These are phyloP conservation scores for Aspergillus amoenus DNA, from an alignment of 2,329 filamentous ascomycete genomes.

Conservation along the genomic window DNA sequence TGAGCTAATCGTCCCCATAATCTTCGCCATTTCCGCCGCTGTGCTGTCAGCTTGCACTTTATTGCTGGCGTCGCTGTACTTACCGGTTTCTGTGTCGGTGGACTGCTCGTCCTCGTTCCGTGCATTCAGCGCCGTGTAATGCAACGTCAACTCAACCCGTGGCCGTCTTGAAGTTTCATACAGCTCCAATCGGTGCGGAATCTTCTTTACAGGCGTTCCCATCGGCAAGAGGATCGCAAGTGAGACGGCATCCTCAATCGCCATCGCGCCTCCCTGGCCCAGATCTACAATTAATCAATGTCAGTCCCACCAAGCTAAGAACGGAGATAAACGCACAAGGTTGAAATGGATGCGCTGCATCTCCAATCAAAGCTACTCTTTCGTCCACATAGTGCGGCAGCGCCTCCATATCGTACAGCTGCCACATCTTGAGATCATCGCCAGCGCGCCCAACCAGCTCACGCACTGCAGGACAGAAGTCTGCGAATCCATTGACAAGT, in stretches of 20 bases:
- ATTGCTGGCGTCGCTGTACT: neutral
- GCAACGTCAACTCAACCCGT: constrained; percentile 22
- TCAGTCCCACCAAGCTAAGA: neutral
- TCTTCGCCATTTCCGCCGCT: constrained; percentile 24
- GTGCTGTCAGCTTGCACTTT: neutral
- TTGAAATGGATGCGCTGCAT: constrained; percentile 67
- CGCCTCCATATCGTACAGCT: constrained; percentile 60
- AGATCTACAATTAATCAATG: constrained; percentile 18
- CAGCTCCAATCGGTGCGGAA: constrained; percentile 18
- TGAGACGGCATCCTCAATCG: constrained; percentile 32
- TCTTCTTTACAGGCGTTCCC: constrained; percentile 16
- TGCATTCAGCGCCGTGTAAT: constrained; percentile 25
- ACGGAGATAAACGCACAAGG: constrained; percentile 36
- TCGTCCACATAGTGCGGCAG: constrained; percentile 56
- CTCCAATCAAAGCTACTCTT: constrained; percentile 59
- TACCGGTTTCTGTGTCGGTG: constrained; percentile 17
- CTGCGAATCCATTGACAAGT: constrained; percentile 17
- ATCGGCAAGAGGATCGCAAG: constrained; percentile 27
- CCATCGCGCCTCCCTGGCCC: constrained; percentile 34
- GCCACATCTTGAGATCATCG: constrained; percentile 55
- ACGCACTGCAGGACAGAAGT: constrained; percentile 18
- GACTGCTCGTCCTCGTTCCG: constrained; percentile 20
- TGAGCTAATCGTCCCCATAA: constrained; percentile 22
- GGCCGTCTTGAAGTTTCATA: constrained; percentile 21
- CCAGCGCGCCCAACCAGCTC: constrained; percentile 35